These are phyloP conservation scores for Akanthomyces muscarius DNA, from an alignment of 2,329 filamentous ascomycete species.

Conservation along the genomic window DNA sequence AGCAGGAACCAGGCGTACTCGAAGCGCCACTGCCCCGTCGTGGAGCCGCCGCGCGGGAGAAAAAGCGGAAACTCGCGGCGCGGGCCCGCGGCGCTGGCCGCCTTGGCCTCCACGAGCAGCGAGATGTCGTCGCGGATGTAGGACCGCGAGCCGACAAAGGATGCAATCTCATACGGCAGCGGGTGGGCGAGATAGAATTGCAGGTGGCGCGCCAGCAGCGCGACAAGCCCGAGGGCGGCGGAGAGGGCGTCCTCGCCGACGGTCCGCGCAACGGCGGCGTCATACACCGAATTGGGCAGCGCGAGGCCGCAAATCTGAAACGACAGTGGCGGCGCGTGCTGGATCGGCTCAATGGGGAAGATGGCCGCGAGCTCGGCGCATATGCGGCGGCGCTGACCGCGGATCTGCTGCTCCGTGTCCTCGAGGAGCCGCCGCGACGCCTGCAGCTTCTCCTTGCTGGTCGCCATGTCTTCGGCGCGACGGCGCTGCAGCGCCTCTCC, in stretches of 20 bases:
- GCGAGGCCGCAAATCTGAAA: slow-evolving; percentile 79
- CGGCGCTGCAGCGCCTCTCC: slow-evolving; percentile 58
- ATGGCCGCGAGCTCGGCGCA: slow-evolving; percentile 77
- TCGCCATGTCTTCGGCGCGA: slow-evolving; percentile 57
- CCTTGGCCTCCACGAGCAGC: slow-evolving; percentile 38
- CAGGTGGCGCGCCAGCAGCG: slow-evolving; percentile 69
- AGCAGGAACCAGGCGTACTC: slow-evolving; percentile 96
- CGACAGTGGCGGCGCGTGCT: slow-evolving; percentile 57
- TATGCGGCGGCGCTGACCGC: slow-evolving; percentile 81
- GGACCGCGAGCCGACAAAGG: slow-evolving; percentile 69
- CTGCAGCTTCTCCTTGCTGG: slow-evolving; percentile 56
- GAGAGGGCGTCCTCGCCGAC: slow-evolving; percentile 69
- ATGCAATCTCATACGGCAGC: slow-evolving; percentile 74
- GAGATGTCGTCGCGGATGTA: slow-evolving; percentile 73
- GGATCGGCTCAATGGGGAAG: slow-evolving; percentile 70
- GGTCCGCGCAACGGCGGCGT: slow-evolving; percentile 40
- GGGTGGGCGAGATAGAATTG: slow-evolving; percentile 78
- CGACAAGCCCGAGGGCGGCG: slow-evolving; percentile 76
- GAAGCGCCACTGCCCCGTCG: slow-evolving; percentile 76
- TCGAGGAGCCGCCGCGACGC: slow-evolving; percentile 53
- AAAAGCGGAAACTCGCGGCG: slow-evolving; percentile 79
- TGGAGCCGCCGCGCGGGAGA: slow-evolving; percentile 55
- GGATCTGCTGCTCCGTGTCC: slow-evolving; percentile 61
- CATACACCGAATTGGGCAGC: slow-evolving; percentile 77
- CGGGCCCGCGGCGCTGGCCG: slow-evolving; percentile 25